Conservation (phyloP, 306 rosid genomes). For the Inga oerstediana region DNA sequence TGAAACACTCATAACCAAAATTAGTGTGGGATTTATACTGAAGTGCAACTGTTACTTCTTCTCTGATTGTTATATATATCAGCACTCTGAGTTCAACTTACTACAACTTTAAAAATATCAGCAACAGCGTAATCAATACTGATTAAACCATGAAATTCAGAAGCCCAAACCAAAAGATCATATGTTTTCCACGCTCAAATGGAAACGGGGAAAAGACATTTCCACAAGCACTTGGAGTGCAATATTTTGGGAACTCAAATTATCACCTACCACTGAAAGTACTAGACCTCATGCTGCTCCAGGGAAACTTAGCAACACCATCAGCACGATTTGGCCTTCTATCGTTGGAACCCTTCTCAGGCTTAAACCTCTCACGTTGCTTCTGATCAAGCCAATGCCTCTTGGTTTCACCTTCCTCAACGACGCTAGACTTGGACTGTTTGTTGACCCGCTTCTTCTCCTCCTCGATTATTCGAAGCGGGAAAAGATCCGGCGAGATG, state of each 20-base stretch:
- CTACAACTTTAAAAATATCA: slow-evolving; percentile 1
- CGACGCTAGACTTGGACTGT: slow-evolving; percentile 47
- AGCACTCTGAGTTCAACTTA: background rate
- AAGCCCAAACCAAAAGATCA: slow-evolving; percentile 4
- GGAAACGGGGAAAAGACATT: background rate
- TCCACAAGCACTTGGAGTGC: background rate
- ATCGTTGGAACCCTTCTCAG: slow-evolving; percentile 27
- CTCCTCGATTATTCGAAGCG: slow-evolving; percentile 50
- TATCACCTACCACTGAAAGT: slow-evolving; percentile 41
- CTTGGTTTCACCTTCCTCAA: slow-evolving; percentile 57
- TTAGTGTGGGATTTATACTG: background rate
- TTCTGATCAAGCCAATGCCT: slow-evolving; percentile 76
- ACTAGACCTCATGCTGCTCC: background rate
- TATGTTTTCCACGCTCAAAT: background rate
- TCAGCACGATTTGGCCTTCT: slow-evolving; percentile 26
- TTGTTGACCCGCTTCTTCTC: slow-evolving; percentile 48
- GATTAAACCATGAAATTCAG: slow-evolving; percentile 9
- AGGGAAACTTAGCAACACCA: slow-evolving; percentile 7
- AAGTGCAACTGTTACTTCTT: background rate
- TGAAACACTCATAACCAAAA: background rate
- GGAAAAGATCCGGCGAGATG: slow-evolving; percentile 50
- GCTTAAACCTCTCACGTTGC: background rate
- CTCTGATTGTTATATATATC: background rate
- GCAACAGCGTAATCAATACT: background rate
- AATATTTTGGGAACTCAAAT: background rate